Evolutionary conservation across 2,329 filamentous ascomycete species (phyloP).

Genomic region (Fusarium sp.): DNA sequence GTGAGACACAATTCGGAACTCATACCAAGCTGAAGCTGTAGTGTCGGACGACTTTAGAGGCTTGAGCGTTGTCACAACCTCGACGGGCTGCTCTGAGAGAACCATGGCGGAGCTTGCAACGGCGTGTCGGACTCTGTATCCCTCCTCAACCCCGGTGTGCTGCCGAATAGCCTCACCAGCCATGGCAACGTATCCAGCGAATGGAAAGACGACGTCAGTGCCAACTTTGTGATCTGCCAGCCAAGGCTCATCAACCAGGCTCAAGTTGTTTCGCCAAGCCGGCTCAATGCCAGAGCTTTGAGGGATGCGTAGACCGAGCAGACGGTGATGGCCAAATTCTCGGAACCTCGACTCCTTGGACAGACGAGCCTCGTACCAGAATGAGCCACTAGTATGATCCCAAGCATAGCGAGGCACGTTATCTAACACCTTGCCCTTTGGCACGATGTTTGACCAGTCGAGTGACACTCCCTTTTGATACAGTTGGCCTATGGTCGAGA

Average conservation of each 20-base stretch:
- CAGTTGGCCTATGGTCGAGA: background rate
- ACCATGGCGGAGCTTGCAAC: background rate
- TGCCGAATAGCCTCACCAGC: background rate
- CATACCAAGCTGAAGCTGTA: background rate
- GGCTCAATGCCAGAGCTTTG: background rate
- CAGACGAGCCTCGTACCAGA: constrained; percentile 1
- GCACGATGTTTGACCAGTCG: background rate
- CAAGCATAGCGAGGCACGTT: background rate
- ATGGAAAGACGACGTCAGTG: background rate
- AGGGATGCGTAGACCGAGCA: background rate
- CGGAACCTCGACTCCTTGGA: background rate
- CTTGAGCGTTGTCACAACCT: background rate
- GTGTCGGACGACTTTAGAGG: background rate
- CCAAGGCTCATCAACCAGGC: background rate
- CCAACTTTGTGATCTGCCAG: background rate
- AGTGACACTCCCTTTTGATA: background rate
- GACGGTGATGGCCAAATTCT: background rate
- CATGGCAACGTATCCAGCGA: background rate
- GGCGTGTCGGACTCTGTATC: background rate
- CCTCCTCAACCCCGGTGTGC: background rate
- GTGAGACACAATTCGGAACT: background rate
- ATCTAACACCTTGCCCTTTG: background rate
- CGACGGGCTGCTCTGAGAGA: background rate
- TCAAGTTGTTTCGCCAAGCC: constrained; percentile 5
- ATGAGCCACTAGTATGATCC: background rate